A percentile compares a stretch with the other conserved stretches of the same genome.
phyloP scores from a whole-genome alignment of 176 grass and related monocot genomes.

The Musa troglodytarum region DNA sequence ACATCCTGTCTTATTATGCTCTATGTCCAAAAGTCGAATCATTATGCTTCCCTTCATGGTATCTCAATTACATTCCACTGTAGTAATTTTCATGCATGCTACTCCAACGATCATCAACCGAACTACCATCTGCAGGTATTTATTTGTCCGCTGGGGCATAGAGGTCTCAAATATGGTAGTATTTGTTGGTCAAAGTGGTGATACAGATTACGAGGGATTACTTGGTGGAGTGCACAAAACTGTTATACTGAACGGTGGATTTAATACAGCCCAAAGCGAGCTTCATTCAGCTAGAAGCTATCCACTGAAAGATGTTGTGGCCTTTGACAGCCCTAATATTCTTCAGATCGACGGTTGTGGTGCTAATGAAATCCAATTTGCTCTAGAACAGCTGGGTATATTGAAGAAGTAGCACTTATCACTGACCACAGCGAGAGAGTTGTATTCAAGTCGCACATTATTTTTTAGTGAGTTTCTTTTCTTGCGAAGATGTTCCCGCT shows the following conservation, averaged over 20 bases:
- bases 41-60: neutral
- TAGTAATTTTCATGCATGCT: neutral
- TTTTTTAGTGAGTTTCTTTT: neutral
- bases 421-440: neutral
- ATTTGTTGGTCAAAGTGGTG: conserved; percentile 70
- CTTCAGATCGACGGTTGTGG: conserved; percentile 44
- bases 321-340: conserved; percentile 58
- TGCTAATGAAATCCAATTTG: conserved; percentile 28
- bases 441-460: neutral
- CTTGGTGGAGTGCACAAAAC: conserved; percentile 63
- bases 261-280: conserved; percentile 44
- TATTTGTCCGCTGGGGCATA: conserved; percentile 67
- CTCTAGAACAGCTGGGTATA: conserved; percentile 47
- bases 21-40: neutral
- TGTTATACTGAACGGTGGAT: conserved; percentile 60
- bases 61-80: neutral
- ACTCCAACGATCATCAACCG: neutral
- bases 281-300: conserved; percentile 55
- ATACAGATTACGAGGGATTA: conserved; percentile 76
- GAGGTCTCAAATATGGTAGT: conserved; percentile 61
- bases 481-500: neutral
- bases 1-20: neutral
- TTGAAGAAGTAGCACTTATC: neutral
- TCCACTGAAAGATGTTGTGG: conserved; percentile 49
- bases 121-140: conserved; percentile 39